These are phyloP conservation scores for Dipodascus albidus DNA, from an alignment of 805 yeast genomes.

Conservation along the genomic window DNA sequence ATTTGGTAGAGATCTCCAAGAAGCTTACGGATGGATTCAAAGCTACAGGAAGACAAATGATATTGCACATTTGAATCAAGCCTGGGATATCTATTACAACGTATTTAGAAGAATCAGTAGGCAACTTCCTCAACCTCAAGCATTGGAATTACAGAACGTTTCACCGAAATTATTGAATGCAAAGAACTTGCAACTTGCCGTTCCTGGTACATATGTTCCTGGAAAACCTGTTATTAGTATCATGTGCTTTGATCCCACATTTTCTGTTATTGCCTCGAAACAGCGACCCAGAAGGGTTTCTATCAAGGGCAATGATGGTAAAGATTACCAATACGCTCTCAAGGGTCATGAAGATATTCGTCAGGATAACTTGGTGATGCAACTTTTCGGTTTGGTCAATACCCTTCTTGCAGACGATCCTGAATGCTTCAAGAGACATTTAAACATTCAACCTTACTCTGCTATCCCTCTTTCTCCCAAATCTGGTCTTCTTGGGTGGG, in stretches of 20 bases:
- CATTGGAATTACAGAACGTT: slow-evolving; percentile 82
- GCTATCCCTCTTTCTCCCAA: slow-evolving; percentile 95
- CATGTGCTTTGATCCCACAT: slow-evolving; percentile 63
- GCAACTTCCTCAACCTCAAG: slow-evolving; percentile 77
- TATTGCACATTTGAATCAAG: slow-evolving; percentile 81
- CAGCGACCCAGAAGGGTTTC: slow-evolving; percentile 87
- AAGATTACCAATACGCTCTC: slow-evolving; percentile 66
- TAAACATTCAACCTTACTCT: slow-evolving; percentile 83
- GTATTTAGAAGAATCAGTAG: slow-evolving; percentile 86
- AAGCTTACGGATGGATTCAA: slow-evolving; percentile 88
- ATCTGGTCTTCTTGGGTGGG: slow-evolving; percentile 96
- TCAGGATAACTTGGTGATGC: slow-evolving; percentile 97
- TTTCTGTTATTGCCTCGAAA: slow-evolving; percentile 83
- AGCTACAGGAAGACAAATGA: slow-evolving; percentile 80
- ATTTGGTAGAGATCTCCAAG: slow-evolving; percentile 84
- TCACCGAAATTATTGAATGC: slow-evolving; percentile 82
- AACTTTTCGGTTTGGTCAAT: slow-evolving; percentile 88
- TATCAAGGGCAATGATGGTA: slow-evolving; percentile 83
- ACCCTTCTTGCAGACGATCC: slow-evolving; percentile 81
- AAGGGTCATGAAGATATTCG: slow-evolving; percentile 98
- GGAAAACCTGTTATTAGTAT: slow-evolving; percentile 71
- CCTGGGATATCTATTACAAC: slow-evolving; percentile 93
- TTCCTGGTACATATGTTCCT: slow-evolving; percentile 87
- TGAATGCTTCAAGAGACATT: slow-evolving; percentile 91
- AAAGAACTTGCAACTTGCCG: slow-evolving; percentile 70